These are phyloP conservation scores for Talaromyces ruber DNA, from an alignment of 495 filamentous ascomycete genomes.

Conservation along the genomic window DNA sequence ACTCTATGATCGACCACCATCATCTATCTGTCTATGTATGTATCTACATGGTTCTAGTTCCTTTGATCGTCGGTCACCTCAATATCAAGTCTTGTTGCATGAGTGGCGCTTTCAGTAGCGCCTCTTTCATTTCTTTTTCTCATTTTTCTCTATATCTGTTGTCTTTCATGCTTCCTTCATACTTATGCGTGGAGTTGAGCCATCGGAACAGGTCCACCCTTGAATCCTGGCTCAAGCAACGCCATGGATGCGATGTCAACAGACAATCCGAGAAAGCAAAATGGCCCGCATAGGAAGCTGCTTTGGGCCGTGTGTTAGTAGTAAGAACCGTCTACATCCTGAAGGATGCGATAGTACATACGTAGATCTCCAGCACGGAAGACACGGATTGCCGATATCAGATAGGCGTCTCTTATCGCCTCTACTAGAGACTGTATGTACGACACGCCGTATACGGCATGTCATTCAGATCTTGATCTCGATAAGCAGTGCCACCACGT, in stretches of 20 bases:
- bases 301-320: no score
- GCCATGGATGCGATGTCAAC: background rate
- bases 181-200: background rate
- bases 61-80: constrained; percentile 1
- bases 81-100: background rate
- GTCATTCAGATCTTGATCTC: background rate
- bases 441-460: background rate
- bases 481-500: background rate
- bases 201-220: background rate
- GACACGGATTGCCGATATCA: background rate
- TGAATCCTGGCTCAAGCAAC: background rate
- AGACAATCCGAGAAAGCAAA: background rate
- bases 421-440: background rate
- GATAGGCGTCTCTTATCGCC: background rate
- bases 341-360: background rate
- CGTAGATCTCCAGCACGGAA: background rate
- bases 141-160: background rate
- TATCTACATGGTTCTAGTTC: constrained; percentile 1
- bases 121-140: background rate
- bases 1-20: background rate
- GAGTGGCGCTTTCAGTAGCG: background rate
- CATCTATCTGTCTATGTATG: background rate
- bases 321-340: background rate
- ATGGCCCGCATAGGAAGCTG: no score
- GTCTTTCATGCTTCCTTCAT: background rate